These are phyloP conservation scores for Fusarium tupiense DNA, from an alignment of 2,329 filamentous ascomycete species.

Conservation along the genomic window DNA sequence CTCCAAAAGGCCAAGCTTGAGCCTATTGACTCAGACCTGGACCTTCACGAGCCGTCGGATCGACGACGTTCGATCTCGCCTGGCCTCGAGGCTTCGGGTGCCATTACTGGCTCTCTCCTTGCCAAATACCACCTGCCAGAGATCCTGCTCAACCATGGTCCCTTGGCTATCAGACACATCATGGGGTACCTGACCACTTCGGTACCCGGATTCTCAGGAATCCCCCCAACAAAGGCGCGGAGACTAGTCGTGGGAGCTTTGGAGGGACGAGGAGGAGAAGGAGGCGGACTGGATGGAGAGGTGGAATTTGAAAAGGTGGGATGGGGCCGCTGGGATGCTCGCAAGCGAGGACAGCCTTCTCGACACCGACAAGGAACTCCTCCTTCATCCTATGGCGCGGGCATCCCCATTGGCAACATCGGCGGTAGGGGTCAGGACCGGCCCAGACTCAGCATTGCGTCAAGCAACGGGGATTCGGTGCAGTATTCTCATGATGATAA, in stretches of 20 bases:
- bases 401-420: constrained; percentile 66
- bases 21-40: constrained; percentile 85
- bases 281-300: constrained; percentile 72
- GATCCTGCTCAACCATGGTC: constrained; percentile 89
- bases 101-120: constrained; percentile 86
- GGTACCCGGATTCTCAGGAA: constrained; percentile 90
- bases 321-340: constrained; percentile 96
- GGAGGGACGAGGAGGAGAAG: constrained; percentile 77
- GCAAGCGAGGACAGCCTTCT: constrained; percentile 71
- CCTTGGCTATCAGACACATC: constrained; percentile 92
- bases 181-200: constrained; percentile 94
- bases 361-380: constrained; percentile 57
- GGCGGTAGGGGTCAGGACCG: constrained; percentile 57
- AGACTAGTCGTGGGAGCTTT: constrained; percentile 91
- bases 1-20: constrained; percentile 68
- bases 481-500: constrained; percentile 77
- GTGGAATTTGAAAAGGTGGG: constrained; percentile 94
- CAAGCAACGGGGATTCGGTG: constrained; percentile 75
- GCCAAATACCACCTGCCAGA: constrained; percentile 90
- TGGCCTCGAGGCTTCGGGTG: constrained; percentile 75
- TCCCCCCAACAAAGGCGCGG: constrained; percentile 88
- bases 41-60: constrained; percentile 72
- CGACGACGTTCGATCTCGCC: constrained; percentile 56
- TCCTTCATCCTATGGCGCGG: constrained; percentile 56
- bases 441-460: constrained; percentile 60